These are phyloP conservation scores for Pelargonium nanum DNA, from an alignment of 345 rosid genomes.

Conservation along the genomic window DNA sequence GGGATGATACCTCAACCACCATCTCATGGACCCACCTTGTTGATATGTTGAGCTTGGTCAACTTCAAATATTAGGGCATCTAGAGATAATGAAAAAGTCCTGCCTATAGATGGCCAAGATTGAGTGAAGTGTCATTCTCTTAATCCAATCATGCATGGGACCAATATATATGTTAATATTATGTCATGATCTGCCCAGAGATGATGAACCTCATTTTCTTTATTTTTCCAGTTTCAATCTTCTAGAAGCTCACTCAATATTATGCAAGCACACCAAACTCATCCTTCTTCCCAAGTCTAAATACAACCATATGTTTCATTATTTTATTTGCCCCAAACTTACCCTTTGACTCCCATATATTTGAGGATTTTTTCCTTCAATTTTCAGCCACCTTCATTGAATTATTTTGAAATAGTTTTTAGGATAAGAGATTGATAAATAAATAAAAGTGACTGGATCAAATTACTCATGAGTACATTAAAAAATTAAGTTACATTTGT, in stretches of 20 bases:
- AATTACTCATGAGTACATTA: too few relatives aligned
- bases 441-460: too few relatives aligned
- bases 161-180: too few relatives aligned
- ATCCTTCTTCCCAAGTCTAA: not conserved
- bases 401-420: too few relatives aligned
- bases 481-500: too few relatives aligned
- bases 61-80: not conserved
- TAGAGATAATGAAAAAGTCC: not conserved
- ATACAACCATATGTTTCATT: not conserved
- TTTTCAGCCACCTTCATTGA: too few relatives aligned
- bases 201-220: not conserved
- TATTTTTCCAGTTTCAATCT: not conserved
- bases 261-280: not conserved
- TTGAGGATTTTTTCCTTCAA: not conserved
- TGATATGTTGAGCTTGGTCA: not conserved
- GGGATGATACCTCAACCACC: not conserved
- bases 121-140: not conserved
- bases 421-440: too few relatives aligned
- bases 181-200: not conserved
- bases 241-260: not conserved
- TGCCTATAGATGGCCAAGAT: not conserved
- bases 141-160: not conserved
- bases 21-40: not conserved
- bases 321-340: not conserved
- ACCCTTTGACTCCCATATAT: not conserved